A percentile compares a stretch with the other conserved stretches of the same genome.
These are phyloP conservation scores for Vanderwaltozyma verrucispora DNA, from an alignment of 805 yeast genomes.

Conservation along the genomic window DNA sequence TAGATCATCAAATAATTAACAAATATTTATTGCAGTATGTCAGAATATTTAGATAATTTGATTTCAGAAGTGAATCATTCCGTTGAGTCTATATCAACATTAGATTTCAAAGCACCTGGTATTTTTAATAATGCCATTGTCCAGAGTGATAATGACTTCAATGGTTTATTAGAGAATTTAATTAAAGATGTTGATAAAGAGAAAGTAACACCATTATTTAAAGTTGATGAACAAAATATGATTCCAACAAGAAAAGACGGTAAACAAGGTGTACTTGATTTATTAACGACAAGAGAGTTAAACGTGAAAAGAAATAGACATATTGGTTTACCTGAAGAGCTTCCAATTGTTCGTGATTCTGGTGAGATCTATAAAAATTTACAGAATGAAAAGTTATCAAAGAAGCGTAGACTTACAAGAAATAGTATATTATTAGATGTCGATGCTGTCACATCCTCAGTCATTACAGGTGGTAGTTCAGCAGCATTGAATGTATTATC, in stretches of 20 bases:
- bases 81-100: conserved; percentile 32
- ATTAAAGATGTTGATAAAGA: conserved; percentile 47
- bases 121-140: conserved; percentile 56
- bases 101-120: conserved; percentile 47
- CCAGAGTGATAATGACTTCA: conserved; percentile 9
- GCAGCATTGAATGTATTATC: conserved; percentile 26
- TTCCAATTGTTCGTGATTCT: conserved; percentile 22
- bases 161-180: conserved; percentile 23
- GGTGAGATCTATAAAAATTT: conserved; percentile 20
- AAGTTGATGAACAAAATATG: conserved; percentile 27
- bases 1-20: no score
- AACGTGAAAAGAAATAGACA: conserved; percentile 28
- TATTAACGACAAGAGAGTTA: conserved; percentile 24
- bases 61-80: conserved; percentile 31
- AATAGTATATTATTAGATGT: conserved; percentile 19
- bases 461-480: conserved; percentile 2
- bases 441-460: conserved; percentile 2
- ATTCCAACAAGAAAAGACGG: conserved; percentile 44
- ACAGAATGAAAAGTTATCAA: conserved; percentile 8
- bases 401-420: conserved; percentile 10
- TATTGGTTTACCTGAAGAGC: conserved; percentile 22
- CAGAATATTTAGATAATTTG: conserved; percentile 22
- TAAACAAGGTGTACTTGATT: conserved; percentile 30
- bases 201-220: conserved; percentile 40
- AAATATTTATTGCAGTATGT: conserved; percentile 8